Evolutionary conservation across 139 green algal genomes (phyloP), one percentile per base, ranked within the genome.

Genomic region (Chlorella sp.): DNA sequence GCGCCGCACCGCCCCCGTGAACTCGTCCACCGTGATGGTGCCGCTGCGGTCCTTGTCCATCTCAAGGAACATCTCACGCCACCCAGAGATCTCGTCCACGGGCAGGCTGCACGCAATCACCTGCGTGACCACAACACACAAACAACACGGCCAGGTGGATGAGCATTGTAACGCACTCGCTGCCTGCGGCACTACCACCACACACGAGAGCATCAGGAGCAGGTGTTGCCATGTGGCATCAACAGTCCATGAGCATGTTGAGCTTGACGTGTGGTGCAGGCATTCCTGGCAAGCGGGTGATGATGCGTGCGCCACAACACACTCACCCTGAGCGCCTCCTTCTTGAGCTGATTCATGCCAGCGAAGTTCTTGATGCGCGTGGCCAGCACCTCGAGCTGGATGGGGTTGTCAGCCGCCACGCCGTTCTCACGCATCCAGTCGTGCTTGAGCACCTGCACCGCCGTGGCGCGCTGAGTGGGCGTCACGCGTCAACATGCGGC

Each of bases 301-400:
- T n/a, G n/a, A n/a, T n/a, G n/a, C n/a, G n/a, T n/a, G n/a, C n/a
- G n/a, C n/a, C n/a, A n/a, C n/a, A n/a, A n/a, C 29, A 17, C 5
- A 30, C 72, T 78, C 24, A 95, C 87, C 80, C 94, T 90, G 71
- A 98, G 80, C 0, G 95, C 96, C 82, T 96, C 84, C 77, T 97
- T 96, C 86, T 98, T 97, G 36, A 99, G 85, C 72, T 93, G 93
- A 87, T 98, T 97, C 87, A 97, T 94, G 69, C 61, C 82, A 26
- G 88, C 86, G 86, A 99, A 99, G 31, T 89, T 84, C 74, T 89
- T 88, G 70, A 99, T 88, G 67, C 93, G 88, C 31, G 79, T 86
- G 42, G 42, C 10, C n/a, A 97, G 66, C 60, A 99, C 92, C 80
- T 89, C 84, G 42, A 85, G 73, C 74, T 89, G 76, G 29, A 87